These are phyloP conservation scores for Yarrowia bubula DNA, from an alignment of 805 yeast genomes.

Conservation along the genomic window DNA sequence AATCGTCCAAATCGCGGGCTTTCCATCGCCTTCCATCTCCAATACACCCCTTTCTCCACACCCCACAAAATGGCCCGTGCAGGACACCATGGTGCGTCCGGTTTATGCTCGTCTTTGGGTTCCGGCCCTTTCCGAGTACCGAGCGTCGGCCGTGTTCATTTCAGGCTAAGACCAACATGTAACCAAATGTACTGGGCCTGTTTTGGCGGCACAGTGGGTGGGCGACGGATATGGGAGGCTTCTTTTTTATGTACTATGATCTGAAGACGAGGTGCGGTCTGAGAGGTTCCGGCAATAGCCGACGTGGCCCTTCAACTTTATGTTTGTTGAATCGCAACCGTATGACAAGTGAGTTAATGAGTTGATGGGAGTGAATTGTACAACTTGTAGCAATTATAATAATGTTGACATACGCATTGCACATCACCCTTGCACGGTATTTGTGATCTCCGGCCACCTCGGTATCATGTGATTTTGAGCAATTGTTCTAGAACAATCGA, in stretches of 20 bases:
- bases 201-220: background rate
- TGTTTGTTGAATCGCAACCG: background rate
- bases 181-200: background rate
- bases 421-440: too few relatives aligned
- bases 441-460: background rate
- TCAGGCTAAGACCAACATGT: background rate
- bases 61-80: conserved; percentile 13
- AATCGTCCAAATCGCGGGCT: background rate
- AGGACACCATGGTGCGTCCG: background rate
- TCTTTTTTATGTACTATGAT: background rate
- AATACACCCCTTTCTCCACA: conserved; percentile 17
- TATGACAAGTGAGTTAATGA: too few relatives aligned
- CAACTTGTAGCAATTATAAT: too few relatives aligned
- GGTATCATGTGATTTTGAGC: background rate
- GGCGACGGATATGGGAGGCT: background rate
- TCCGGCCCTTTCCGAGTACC: conserved; percentile 23
- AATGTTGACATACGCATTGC: too few relatives aligned
- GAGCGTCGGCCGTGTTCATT: background rate
- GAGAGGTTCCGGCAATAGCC: background rate
- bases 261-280: background rate
- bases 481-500: background rate
- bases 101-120: conserved; percentile 5
- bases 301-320: background rate
- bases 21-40: conserved; percentile 13
- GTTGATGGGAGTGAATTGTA: too few relatives aligned